Conservation (phyloP, 2,329 filamentous ascomycete genomes). For the Fusarium haematococcum region DNA sequence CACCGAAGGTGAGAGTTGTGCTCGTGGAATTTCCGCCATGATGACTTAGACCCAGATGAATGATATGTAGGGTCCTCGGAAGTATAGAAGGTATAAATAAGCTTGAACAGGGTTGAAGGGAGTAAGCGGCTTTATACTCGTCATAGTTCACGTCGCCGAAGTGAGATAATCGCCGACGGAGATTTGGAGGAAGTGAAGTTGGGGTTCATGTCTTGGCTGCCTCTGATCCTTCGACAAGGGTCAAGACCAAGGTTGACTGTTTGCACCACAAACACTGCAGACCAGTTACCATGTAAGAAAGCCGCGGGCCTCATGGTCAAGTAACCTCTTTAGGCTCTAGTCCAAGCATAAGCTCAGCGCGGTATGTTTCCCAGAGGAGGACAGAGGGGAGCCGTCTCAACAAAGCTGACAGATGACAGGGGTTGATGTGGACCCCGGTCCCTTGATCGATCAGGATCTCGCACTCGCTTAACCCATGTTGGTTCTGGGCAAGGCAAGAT, state of each 20-base stretch:
- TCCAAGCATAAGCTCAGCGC: neutral
- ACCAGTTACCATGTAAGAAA: neutral
- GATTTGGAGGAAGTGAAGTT: neutral
- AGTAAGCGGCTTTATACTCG: neutral
- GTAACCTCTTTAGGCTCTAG: neutral
- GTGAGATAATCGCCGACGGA: neutral
- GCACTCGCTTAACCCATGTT: neutral
- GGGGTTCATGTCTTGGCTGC: neutral
- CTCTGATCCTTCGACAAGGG: neutral
- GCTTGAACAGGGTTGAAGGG: neutral
- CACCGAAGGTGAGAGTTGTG: neutral
- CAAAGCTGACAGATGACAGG: neutral
- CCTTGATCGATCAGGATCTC: neutral
- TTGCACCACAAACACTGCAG: neutral
- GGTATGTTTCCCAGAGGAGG: neutral
- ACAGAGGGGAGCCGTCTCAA: neutral
- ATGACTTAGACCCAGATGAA: neutral
- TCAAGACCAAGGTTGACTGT: neutral
- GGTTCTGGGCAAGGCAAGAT: neutral
- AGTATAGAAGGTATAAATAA: neutral
- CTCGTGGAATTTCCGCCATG: neutral
- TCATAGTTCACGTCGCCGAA: neutral
- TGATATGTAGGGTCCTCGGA: neutral
- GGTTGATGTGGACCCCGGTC: neutral
- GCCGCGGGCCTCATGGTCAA: neutral